Evolutionary conservation across 768 basidiomycete genomes (phyloP), one percentile per base, ranked within the genome.

Genomic region (Termitomyces sp.): DNA sequence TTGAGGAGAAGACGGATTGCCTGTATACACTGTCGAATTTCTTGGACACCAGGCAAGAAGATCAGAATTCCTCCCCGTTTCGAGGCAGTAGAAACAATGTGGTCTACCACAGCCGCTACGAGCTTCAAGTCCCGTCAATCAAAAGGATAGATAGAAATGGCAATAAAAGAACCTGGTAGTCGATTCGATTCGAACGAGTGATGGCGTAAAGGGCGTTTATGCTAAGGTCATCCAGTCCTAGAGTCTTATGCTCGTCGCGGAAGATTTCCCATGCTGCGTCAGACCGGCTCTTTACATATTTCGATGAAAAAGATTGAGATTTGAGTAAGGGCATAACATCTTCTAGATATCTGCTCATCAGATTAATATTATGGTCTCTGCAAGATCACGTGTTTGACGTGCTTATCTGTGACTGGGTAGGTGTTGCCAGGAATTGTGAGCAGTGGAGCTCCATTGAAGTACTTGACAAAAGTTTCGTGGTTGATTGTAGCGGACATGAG

Each of bases 401-500:
- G 88, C 91, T 79, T 77, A 68, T 95, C 91, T 38, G 77, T 77
- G 4, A 96, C 88, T 3, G 91, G 92, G 68, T 90, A 77, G 1
- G 89, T 82, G 64, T 85, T 84, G 1, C 95, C 95, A 3, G 93
- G 92, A 30, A 98, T 97, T 30, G 79, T 82, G 55, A 97, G 74
- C 50, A 91, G 77, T 1, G 95, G 93, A 3, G 93, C 93, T 23
- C 82, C 79, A 52, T 83, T 70, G 68, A 96, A 97, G 70, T 98
- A 98, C 57, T 82, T 79, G 50, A 87, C 76, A 64, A 94, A 95
- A n/a, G 79, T 83, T 62, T 91, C 80, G 60, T 94, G 91, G 66
- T 97, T 95, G 71, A 96, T 95, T 0, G 95, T 98, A 5, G 95
- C 95, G 35, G 91, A 93, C 94, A 97, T 97, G 49, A 96, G 79